A percentile compares a stretch with the other conserved stretches of the same genome.
Conservation (phyloP, 1,139 yeast species). For the Nakaseomyces glabratus region DNA sequence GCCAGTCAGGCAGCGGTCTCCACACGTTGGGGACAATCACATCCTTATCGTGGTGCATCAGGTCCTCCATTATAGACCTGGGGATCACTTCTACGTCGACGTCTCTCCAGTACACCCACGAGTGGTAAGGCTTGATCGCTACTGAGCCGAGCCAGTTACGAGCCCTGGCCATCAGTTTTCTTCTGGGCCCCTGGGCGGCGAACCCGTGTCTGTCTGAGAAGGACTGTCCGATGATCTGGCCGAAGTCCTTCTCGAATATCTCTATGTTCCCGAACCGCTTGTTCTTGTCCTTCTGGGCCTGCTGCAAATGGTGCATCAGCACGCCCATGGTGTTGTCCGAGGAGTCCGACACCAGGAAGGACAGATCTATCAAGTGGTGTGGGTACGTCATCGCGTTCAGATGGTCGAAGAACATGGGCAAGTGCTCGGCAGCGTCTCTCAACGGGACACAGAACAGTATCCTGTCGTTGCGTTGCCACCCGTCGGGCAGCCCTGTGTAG, state of each 20-base stretch:
- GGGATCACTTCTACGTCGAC: slow-evolving; percentile 83
- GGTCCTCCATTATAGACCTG: slow-evolving; percentile 64
- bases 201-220: slow-evolving; percentile 62
- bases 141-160: slow-evolving; percentile 77
- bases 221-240: slow-evolving; percentile 59
- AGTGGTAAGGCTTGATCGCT: slow-evolving; percentile 74
- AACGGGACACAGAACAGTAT: slow-evolving; percentile 58
- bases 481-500: slow-evolving; percentile 43
- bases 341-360: slow-evolving; percentile 58
- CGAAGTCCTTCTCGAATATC: slow-evolving; percentile 60
- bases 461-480: slow-evolving; percentile 51
- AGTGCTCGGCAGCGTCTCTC: slow-evolving; percentile 60
- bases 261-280: slow-evolving; percentile 45
- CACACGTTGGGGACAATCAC: slow-evolving; percentile 86
- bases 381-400: slow-evolving; percentile 55
- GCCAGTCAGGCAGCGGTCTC: slow-evolving; percentile 73
- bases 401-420: slow-evolving; percentile 58
- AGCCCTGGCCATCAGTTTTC: slow-evolving; percentile 85
- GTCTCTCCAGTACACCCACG: slow-evolving; percentile 95
- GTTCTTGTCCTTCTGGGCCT: slow-evolving; percentile 38
- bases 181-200: slow-evolving; percentile 68
- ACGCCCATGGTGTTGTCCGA: slow-evolving; percentile 47
- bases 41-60: slow-evolving; percentile 68
- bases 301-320: slow-evolving; percentile 39
- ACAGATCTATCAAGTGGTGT: slow-evolving; percentile 54